phyloP scores from a whole-genome alignment of 2,329 filamentous ascomycete species.

The Hymenoscyphus albidus region DNA sequence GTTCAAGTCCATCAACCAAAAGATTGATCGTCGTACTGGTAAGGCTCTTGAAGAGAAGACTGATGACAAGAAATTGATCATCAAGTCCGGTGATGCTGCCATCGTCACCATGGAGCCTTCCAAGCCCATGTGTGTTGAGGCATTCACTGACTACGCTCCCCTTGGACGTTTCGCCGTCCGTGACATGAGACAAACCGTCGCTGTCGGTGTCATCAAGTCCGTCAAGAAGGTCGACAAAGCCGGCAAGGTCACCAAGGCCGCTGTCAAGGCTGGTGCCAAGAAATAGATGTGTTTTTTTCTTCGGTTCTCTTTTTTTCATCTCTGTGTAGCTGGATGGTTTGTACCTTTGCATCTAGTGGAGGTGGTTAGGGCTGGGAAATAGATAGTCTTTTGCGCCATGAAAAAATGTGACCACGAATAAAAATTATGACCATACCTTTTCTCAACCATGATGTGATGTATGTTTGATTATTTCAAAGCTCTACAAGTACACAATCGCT shows the following conservation, averaged over 20 bases:
- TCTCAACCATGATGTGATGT: neutral
- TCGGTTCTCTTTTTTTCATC: conserved; percentile 7
- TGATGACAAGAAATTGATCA: conserved; percentile 68
- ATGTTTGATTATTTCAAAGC: neutral
- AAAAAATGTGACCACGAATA: conserved; percentile 7
- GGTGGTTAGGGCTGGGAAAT: conserved; percentile 11
- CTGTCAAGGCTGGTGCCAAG: conserved; percentile 39
- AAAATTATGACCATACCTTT: neutral
- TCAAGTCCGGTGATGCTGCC: conserved; percentile 99
- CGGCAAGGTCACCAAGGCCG: conserved; percentile 39
- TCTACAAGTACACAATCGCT: too few relatives aligned
- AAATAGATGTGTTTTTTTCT: conserved; percentile 30
- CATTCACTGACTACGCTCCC: conserved; percentile 99
- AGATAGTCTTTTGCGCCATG: conserved; percentile 14
- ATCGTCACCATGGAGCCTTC: conserved; percentile 99
- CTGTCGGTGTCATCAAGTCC: conserved; percentile 92
- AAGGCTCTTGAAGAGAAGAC: conserved; percentile 88
- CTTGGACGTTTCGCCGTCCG: conserved; percentile 99
- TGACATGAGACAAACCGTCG: conserved; percentile 69
- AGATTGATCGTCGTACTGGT: conserved; percentile 99
- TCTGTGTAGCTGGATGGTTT: conserved; percentile 4
- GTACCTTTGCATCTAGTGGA: conserved; percentile 12
- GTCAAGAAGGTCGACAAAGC: conserved; percentile 51
- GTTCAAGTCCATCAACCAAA: conserved; percentile 98
- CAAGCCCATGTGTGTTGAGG: conserved; percentile 99